Conservation (phyloP, 139 green algal genomes). For the Pleodorina starrii region DNA sequence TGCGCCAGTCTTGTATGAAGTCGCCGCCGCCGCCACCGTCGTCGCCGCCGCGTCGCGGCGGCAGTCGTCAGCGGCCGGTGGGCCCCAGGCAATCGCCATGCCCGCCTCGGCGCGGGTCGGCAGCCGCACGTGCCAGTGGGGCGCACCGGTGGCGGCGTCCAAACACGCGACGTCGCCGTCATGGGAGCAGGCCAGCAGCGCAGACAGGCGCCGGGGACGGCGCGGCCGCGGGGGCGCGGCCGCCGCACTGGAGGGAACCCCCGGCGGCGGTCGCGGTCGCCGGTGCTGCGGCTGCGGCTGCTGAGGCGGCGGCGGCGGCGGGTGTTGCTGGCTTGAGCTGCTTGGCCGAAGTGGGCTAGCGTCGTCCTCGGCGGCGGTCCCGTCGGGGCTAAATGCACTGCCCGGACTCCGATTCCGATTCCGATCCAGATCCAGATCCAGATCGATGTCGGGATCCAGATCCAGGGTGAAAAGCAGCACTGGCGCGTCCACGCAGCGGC, state of each 20-base stretch:
- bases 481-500: slow-evolving; percentile 52
- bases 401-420: no score
- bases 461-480: slow-evolving; percentile 26
- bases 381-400: no score
- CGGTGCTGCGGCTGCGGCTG: neutral
- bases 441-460: neutral
- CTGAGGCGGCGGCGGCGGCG: neutral
- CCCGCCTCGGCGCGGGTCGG: slow-evolving; percentile 43
- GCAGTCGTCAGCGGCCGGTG: neutral
- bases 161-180: slow-evolving; percentile 48
- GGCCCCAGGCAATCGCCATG: neutral
- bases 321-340: neutral
- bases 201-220: neutral
- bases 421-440: neutral
- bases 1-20: no score
- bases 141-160: slow-evolving; percentile 12
- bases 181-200: slow-evolving; percentile 43
- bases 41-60: neutral
- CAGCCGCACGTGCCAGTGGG: slow-evolving; percentile 40
- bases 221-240: neutral
- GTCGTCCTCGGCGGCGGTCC: no score
- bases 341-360: no score
- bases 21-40: no score
- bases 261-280: neutral
- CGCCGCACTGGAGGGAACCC: no score